Conservation (phyloP, 441 rosid species). For the Hura crepitans region DNA sequence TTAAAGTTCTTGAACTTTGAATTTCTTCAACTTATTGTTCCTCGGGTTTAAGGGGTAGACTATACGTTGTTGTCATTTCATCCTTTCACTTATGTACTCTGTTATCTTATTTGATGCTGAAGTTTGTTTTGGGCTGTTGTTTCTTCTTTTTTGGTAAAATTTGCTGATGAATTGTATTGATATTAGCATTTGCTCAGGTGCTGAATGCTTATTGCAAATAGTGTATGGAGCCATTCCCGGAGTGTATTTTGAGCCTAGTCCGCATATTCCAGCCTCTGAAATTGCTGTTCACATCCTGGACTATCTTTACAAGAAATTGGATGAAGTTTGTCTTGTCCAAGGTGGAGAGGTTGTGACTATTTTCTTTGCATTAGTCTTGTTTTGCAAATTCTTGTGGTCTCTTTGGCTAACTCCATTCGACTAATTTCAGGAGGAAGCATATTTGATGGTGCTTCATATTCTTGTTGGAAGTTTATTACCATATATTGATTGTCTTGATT, state of each 20-base stretch:
- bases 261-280: conserved; percentile 55
- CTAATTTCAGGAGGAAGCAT: conserved; percentile 72
- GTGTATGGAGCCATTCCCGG: conserved; percentile 70
- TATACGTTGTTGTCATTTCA: not conserved
- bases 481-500: conserved; percentile 67
- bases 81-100: not conserved
- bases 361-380: conserved; percentile 23
- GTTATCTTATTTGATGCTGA: conserved; percentile 4
- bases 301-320: conserved; percentile 71
- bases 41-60: not conserved
- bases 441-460: conserved; percentile 70
- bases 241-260: conserved; percentile 44
- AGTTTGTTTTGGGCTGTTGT: not conserved
- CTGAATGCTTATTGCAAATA: conserved; percentile 75
- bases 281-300: conserved; percentile 68
- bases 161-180: conserved; percentile 40
- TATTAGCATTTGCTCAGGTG: conserved; percentile 81
- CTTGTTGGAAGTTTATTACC: conserved; percentile 75
- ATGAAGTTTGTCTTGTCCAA: conserved; percentile 80
- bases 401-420: conserved; percentile 19
- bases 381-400: conserved; percentile 10
- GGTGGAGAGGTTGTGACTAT: conserved; percentile 85
- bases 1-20: not conserved
- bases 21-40: not conserved
- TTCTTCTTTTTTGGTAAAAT: conserved; percentile 21